These are phyloP conservation scores for Mucor sp. DNA, from an alignment of 371 early-diverging fungal species.

Conservation along the genomic window DNA sequence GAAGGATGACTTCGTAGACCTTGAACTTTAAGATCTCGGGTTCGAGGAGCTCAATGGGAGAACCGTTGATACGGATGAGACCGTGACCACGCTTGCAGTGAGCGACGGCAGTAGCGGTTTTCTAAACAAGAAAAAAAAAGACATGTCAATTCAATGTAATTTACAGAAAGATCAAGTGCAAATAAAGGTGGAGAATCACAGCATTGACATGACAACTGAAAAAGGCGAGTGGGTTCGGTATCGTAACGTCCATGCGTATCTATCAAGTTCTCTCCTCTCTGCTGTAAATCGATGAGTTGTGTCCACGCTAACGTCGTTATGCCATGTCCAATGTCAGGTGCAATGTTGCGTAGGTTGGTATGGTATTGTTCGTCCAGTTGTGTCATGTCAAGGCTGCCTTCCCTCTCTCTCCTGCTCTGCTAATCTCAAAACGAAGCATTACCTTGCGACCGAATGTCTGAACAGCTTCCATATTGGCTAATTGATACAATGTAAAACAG, in stretches of 20 bases:
- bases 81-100: slow-evolving; percentile 98
- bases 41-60: slow-evolving; percentile 95
- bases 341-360: background rate
- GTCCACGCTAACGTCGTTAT: background rate
- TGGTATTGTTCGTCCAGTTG: background rate
- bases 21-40: slow-evolving; percentile 98
- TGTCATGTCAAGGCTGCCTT: background rate
- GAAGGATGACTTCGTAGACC: slow-evolving; percentile 98
- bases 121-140: slow-evolving; percentile 54
- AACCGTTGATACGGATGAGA: slow-evolving; percentile 94
- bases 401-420: background rate
- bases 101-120: slow-evolving; percentile 99
- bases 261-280: background rate
- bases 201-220: background rate
- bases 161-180: background rate
- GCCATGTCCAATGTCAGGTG: background rate
- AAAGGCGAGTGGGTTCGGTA: background rate
- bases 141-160: background rate
- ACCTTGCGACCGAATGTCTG: slow-evolving; percentile 64
- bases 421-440: background rate
- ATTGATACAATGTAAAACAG: background rate
- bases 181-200: background rate
- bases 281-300: background rate
- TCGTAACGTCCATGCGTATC: background rate
- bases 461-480: slow-evolving; percentile 50